These are phyloP conservation scores for Lotus japonicus DNA, from an alignment of 306 rosid species.

Conservation along the genomic window DNA sequence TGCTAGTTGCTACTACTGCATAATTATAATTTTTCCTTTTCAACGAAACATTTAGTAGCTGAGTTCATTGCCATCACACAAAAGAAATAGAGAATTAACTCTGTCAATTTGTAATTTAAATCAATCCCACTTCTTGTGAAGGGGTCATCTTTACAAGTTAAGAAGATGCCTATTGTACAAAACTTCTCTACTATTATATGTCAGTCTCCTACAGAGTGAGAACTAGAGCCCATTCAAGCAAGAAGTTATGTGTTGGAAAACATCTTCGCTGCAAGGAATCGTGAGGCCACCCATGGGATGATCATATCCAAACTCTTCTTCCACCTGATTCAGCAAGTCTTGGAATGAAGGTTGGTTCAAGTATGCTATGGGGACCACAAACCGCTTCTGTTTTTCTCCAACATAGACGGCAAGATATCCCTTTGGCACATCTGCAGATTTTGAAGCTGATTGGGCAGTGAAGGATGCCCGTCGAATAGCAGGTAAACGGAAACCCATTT, in stretches of 20 bases:
- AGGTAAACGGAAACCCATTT: neutral
- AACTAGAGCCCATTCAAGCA: neutral
- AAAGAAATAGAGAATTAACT: too few species aligned
- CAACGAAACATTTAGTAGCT: neutral
- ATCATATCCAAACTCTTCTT: neutral
- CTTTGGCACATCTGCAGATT: neutral
- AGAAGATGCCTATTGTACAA: neutral
- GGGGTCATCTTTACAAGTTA: neutral
- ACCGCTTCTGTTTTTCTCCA: neutral
- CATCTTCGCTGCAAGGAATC: neutral
- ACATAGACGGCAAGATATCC: neutral
- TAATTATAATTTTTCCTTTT: neutral
- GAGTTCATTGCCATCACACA: too few species aligned
- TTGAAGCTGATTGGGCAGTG: neutral
- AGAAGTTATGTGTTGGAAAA: neutral
- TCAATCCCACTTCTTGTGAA: too few species aligned
- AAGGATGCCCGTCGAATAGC: neutral
- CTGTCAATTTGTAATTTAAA: too few species aligned
- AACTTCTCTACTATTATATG: neutral
- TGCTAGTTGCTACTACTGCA: neutral
- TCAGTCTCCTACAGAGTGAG: neutral
- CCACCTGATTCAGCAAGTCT: neutral
- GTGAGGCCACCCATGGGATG: constrained; percentile 1
- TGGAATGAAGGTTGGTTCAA: neutral
- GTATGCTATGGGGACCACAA: neutral